Evolutionary conservation across 208 protist genomes (phyloP).

Genomic region (Leishmania tropica): DNA sequence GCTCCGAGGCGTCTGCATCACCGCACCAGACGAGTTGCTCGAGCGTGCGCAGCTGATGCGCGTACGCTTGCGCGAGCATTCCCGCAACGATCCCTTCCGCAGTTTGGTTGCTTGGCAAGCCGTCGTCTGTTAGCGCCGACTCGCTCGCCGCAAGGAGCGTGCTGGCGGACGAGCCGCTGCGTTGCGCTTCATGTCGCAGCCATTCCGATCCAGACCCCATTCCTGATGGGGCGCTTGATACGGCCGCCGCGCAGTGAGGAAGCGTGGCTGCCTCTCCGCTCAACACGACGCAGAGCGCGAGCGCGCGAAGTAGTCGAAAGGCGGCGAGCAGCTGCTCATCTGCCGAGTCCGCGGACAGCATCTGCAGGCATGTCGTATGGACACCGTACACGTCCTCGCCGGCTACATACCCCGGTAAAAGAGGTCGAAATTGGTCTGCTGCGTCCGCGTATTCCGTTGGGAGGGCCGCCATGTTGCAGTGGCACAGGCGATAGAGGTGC

Average conservation of each 20-base stretch:
- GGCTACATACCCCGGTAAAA: background rate
- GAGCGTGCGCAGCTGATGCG: constrained; percentile 22
- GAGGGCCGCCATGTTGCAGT: background rate
- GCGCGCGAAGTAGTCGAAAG: constrained; percentile 25
- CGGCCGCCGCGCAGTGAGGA: background rate
- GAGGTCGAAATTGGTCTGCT: background rate
- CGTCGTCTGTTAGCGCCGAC: background rate
- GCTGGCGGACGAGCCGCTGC: background rate
- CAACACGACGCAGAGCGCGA: constrained; percentile 20
- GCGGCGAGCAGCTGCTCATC: constrained; percentile 16
- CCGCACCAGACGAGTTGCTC: constrained; percentile 9
- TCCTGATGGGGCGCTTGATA: background rate
- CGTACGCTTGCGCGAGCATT: constrained; percentile 13
- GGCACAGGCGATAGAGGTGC: constrained; percentile 11
- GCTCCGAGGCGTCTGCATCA: constrained; percentile 12
- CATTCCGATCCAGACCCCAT: background rate
- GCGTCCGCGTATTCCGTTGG: background rate
- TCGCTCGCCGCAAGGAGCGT: background rate
- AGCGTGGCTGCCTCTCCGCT: constrained; percentile 12
- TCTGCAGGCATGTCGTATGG: background rate
- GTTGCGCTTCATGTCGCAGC: background rate
- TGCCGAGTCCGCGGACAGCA: background rate
- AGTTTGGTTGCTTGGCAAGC: background rate
- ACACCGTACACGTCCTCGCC: background rate
- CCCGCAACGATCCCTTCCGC: constrained; percentile 25